phyloP scores from a whole-genome alignment of 495 filamentous ascomycete species.

The Viridothelium virens region DNA sequence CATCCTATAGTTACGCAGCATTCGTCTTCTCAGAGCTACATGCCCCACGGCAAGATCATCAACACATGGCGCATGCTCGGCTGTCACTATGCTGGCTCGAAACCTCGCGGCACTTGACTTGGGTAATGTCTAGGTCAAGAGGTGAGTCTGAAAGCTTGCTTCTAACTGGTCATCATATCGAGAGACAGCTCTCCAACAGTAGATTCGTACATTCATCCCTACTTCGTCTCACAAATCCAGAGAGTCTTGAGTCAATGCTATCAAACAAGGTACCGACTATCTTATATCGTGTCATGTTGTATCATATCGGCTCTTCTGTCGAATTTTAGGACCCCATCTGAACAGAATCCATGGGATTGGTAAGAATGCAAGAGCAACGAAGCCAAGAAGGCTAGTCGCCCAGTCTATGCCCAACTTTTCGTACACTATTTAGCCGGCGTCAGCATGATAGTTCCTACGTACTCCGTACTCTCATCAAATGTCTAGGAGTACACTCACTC shows the following conservation, averaged over 20 bases:
- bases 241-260: too few relatives aligned
- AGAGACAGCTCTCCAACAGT: not conserved
- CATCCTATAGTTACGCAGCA: too few relatives aligned
- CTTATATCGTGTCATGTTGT: not conserved
- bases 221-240: too few relatives aligned
- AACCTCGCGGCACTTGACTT: not conserved
- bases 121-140: not conserved
- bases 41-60: too few relatives aligned
- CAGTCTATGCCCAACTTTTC: constrained; percentile 35
- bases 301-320: constrained; percentile 25
- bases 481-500: constrained; percentile 20
- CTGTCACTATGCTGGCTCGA: not conserved
- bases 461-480: not conserved
- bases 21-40: too few relatives aligned
- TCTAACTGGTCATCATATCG: not conserved
- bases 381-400: constrained; percentile 40
- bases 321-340: constrained; percentile 31
- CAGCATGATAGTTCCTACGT: not conserved
- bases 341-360: constrained; percentile 41
- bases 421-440: constrained; percentile 30
- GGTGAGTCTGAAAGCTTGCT: not conserved
- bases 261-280: too few relatives aligned
- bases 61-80: not conserved
- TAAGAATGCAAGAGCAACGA: constrained; percentile 36
- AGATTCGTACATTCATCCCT: too few relatives aligned